Evolutionary conservation across 768 basidiomycete genomes (phyloP), one percentile per base, ranked within the genome.

Genomic region (Phaeotremella fagi): DNA sequence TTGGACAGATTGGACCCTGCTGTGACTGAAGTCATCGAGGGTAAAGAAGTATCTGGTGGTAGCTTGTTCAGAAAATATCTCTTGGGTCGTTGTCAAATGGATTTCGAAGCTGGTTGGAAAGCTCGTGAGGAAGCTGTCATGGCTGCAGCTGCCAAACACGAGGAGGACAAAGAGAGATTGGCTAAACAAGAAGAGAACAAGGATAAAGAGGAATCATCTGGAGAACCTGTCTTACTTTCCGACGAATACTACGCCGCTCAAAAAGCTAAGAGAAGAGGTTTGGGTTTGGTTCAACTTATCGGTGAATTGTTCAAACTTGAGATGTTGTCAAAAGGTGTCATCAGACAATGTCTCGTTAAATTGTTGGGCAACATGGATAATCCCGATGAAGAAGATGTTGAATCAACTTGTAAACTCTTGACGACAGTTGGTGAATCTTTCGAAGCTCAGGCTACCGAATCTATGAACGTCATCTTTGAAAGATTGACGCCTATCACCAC

Each of bases 251-350:
- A 94, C 66, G 85, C 86, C 33, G 90, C 90, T 15, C 87, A 92
- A 76, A 95, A 94, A 79, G 94, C 91, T 36, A 98, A 97, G 79
- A 88, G 92, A 56, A 88, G 89, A 59, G 92, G 94, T 74, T 85
- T 97, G 12, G 90, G 94, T 79, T 82, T 99, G 63, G 90, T 97
- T 78, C 89, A 88, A 75, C 92, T 99, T 78, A 97, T 98, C 59
- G 92, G 94, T 59, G 94, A 99, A 77, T 79, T 98, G 50, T 99
- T 90, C 85, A 97, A 97, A 78, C 79, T 99, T n/a, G 87, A 89
- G 77, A 95, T 97, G 90, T 79, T 98, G 50, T 91, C 90, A 44
- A 90, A 91, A 78, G 85, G 90, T 63, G 94, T 98, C 78, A 99
- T 98, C 88, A 88, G 91, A 79, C 88, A 90, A 76, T 99, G 94